Conservation (phyloP, 2,329 filamentous ascomycete genomes). For the Phaeosphaeria sp. region DNA sequence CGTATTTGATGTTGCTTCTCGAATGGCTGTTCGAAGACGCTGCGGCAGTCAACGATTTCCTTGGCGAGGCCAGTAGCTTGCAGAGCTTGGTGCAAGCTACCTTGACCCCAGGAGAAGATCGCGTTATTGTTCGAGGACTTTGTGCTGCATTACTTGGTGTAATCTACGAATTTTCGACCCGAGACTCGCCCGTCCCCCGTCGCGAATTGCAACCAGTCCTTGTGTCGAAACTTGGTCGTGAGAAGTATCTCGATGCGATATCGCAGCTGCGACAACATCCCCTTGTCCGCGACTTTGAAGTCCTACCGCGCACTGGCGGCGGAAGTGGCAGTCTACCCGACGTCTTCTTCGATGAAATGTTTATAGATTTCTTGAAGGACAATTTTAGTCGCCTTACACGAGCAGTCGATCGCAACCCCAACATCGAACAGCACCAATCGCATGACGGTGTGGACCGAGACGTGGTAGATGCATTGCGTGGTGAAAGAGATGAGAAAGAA, state of each 20-base stretch:
- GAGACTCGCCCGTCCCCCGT: constrained; percentile 89
- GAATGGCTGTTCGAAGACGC: constrained; percentile 93
- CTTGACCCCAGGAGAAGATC: constrained; percentile 58
- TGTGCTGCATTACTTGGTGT: constrained; percentile 85
- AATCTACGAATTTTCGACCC: constrained; percentile 96
- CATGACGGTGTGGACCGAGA: constrained; percentile 94
- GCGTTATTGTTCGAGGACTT: constrained; percentile 77
- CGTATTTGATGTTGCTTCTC: constrained; percentile 86
- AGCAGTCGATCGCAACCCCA: constrained; percentile 89
- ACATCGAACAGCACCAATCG: constrained; percentile 82
- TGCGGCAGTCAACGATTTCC: constrained; percentile 88
- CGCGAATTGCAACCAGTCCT: constrained; percentile 81
- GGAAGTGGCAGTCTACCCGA: constrained; percentile 68
- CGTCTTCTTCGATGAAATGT: constrained; percentile 83
- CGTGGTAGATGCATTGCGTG: constrained; percentile 82
- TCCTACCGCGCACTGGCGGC: constrained; percentile 70
- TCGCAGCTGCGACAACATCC: constrained; percentile 78
- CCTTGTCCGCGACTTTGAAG: constrained; percentile 86
- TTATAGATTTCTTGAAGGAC: constrained; percentile 94
- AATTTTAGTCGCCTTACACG: constrained; percentile 86
- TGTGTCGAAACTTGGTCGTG: constrained; percentile 77
- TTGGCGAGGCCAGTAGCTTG: constrained; percentile 91
- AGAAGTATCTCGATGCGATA: constrained; percentile 85
- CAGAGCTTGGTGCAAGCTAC: constrained; percentile 81
- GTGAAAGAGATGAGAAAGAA: constrained; percentile 77